A percentile compares a stretch with the other conserved stretches of the same genome.
Evolutionary conservation across 352 stramenopile species (phyloP).

Genomic region (Blastocystis sp.): DNA sequence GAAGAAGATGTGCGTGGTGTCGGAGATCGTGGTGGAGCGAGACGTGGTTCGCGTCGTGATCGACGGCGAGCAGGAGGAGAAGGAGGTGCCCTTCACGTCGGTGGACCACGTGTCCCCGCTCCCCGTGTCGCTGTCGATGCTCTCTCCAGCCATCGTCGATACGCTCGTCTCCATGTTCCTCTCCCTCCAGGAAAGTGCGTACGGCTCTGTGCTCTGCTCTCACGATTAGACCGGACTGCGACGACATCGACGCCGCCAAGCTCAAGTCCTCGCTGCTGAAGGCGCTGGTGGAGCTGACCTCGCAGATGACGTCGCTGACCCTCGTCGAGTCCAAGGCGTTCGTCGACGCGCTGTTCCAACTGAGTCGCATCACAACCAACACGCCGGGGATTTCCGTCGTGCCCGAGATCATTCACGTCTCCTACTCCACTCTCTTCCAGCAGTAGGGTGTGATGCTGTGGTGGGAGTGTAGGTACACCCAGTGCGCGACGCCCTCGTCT

Average conservation of each 20-base stretch:
- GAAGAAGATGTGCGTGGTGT: background rate
- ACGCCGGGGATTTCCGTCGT: slow-evolving; percentile 16
- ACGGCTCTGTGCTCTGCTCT: background rate
- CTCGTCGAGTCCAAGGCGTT: background rate
- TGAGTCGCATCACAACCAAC: background rate
- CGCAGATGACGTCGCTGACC: background rate
- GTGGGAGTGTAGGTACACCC: background rate
- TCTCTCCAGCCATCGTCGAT: background rate
- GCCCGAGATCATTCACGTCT: background rate
- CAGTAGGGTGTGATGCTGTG: background rate
- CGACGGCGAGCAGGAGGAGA: background rate
- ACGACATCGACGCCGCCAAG: background rate
- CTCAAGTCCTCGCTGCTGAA: background rate
- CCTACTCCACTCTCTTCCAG: background rate
- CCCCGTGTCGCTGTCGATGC: background rate
- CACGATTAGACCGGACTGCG: background rate
- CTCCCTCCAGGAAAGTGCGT: background rate
- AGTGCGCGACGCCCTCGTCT: background rate
- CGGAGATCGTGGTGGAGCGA: background rate
- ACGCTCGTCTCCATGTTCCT: background rate
- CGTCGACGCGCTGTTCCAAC: background rate
- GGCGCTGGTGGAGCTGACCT: background rate
- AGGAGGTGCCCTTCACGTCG: background rate
- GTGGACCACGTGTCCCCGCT: slow-evolving; percentile 5
- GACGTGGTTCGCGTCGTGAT: background rate